Conservation (phyloP, 2,329 filamentous ascomycete species). For the Penicillium sclerotigenum region DNA sequence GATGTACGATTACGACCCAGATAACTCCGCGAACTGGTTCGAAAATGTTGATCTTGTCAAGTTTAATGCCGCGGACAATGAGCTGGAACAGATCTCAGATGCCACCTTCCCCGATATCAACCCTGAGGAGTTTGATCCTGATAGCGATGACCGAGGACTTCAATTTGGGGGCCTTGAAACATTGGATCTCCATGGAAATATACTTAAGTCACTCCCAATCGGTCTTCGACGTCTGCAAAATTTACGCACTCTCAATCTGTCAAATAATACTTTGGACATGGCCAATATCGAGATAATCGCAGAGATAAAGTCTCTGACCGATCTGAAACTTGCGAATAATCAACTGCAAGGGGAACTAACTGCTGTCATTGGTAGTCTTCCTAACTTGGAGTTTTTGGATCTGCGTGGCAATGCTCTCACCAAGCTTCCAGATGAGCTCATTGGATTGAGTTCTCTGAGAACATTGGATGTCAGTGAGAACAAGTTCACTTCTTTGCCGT, state of each 20-base stretch:
- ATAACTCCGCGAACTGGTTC: conserved; percentile 71
- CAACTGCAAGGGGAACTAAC: conserved; percentile 66
- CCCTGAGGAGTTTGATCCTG: conserved; percentile 55
- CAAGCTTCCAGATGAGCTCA: conserved; percentile 64
- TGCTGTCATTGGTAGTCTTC: conserved; percentile 60
- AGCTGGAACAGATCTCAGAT: conserved; percentile 71
- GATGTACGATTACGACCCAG: conserved; percentile 81
- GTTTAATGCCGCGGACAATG: conserved; percentile 86
- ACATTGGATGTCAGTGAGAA: conserved; percentile 80
- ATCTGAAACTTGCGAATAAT: conserved; percentile 80
- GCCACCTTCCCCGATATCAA: conserved; percentile 72
- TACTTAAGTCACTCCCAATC: conserved; percentile 66
- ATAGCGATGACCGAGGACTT: conserved; percentile 65
- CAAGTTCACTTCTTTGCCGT: conserved; percentile 66
- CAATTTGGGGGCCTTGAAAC: conserved; percentile 80
- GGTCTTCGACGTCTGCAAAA: conserved; percentile 70
- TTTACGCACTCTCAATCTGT: conserved; percentile 79
- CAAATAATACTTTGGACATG: conserved; percentile 76
- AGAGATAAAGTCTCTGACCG: conserved; percentile 68
- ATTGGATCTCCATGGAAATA: conserved; percentile 83
- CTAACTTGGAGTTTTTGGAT: conserved; percentile 74
- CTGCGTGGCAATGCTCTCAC: conserved; percentile 76
- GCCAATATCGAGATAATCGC: conserved; percentile 68
- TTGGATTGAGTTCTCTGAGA: conserved; percentile 66
- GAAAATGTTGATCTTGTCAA: conserved; percentile 84